phyloP scores from a whole-genome alignment of 495 filamentous ascomycete genomes.

The Arthonia radiata region DNA sequence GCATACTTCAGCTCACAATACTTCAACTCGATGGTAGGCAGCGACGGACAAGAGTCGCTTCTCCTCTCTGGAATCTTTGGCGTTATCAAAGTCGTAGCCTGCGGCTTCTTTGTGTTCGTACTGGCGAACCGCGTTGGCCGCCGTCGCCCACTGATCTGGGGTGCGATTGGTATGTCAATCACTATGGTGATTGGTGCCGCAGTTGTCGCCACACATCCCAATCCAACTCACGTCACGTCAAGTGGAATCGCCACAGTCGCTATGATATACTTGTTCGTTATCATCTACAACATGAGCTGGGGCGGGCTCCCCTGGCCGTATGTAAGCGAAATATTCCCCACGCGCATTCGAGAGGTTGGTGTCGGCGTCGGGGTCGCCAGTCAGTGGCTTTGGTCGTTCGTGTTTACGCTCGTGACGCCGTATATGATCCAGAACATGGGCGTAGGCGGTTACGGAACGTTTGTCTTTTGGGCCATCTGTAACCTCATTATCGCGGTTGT shows the following conservation, averaged over 20 bases:
- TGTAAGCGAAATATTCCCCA: slow-evolving; percentile 27
- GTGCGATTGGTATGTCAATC: slow-evolving; percentile 18
- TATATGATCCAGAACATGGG: slow-evolving; percentile 23
- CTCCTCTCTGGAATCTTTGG: slow-evolving; percentile 25
- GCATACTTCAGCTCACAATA: slow-evolving; percentile 12
- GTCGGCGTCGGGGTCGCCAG: slow-evolving; percentile 32
- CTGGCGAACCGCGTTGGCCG: slow-evolving; percentile 17
- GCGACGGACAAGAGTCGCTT: no score
- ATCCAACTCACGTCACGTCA: slow-evolving; percentile 14
- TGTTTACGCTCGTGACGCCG: slow-evolving; percentile 30
- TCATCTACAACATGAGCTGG: slow-evolving; percentile 25
- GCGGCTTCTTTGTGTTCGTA: slow-evolving; percentile 15
- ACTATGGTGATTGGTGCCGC: no score
- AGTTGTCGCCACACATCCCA: slow-evolving; percentile 16
- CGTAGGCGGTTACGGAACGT: no score
- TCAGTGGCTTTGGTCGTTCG: slow-evolving; percentile 42
- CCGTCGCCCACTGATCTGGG: slow-evolving; percentile 13
- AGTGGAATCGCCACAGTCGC: slow-evolving; percentile 23
- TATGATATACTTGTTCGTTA: slow-evolving; percentile 25
- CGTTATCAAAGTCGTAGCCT: slow-evolving; percentile 21
- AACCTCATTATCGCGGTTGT: no score
- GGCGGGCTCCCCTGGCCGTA: slow-evolving; percentile 26
- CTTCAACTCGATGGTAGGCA: no score
- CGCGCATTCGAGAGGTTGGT: slow-evolving; percentile 22
- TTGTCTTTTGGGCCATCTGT: no score